Evolutionary conservation across 768 basidiomycete species (phyloP).

Genomic region (Tephrocybe sp.): DNA sequence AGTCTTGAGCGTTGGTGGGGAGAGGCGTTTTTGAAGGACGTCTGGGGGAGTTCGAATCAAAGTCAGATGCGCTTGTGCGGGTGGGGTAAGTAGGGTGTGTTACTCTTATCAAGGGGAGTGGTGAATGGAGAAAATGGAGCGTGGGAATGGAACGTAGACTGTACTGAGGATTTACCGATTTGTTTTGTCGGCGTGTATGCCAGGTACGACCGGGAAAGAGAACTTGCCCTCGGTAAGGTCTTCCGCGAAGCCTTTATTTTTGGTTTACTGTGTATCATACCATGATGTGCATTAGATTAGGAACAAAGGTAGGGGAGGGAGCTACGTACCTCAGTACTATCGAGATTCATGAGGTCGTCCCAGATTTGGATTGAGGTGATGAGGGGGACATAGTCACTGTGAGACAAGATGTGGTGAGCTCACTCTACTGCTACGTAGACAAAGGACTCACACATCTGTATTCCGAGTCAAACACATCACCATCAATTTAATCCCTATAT

Average conservation of each 20-base stretch:
- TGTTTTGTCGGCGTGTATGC: conserved; percentile 71
- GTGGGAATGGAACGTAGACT: too few species aligned
- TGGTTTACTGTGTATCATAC: conserved; percentile 60
- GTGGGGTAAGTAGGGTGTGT: too few species aligned
- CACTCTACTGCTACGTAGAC: too few species aligned
- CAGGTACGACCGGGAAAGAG: conserved; percentile 93
- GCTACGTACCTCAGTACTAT: conserved; percentile 72
- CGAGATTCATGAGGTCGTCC: conserved; percentile 96
- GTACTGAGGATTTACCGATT: conserved; percentile 84
- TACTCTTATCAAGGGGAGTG: too few species aligned
- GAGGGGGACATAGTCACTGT: conserved; percentile 85
- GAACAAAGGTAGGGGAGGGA: neutral
- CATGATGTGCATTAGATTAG: neutral
- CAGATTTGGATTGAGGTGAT: conserved; percentile 92
- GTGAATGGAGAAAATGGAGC: conserved; percentile 22
- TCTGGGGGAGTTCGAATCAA: too few species aligned
- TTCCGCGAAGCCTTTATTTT: conserved; percentile 87
- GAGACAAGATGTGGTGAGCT: too few species aligned
- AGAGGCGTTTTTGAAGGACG: conserved; percentile 85
- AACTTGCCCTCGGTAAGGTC: conserved; percentile 97
- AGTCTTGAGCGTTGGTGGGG: conserved; percentile 73
- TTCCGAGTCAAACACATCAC: conserved; percentile 82
- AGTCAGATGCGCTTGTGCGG: too few species aligned
- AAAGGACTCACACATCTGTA: conserved; percentile 45
- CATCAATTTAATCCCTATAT: conserved; percentile 94